Evolutionary conservation across 2,329 filamentous ascomycete species (phyloP), one percentile per base, ranked within the genome.

Genomic region (Harringtonia lauricola): DNA sequence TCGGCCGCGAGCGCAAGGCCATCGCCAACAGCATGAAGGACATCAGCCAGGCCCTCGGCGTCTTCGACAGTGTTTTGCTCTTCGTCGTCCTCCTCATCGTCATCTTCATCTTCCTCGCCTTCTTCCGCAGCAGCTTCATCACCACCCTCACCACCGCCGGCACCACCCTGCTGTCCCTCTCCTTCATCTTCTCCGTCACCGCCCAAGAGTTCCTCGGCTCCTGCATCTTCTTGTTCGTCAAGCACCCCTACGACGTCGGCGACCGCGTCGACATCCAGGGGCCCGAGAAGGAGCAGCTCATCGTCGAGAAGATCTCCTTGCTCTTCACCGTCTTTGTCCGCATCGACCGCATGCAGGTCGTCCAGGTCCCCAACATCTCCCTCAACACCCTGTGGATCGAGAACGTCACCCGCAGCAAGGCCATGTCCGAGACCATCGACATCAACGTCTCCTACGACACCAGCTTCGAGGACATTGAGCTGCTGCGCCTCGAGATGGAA

Each of bases 221-320:
- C 31, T 96, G 90, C 68, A 95, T 98, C 57, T 98, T 98, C 69
- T 69, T 98, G 2, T 98, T 98, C 56, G 87, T 96, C 68, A 98
- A 98, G 70, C 92, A 98, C 60, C 90, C 92, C 0, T 96, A 85
- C 60, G 92, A 98, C 59, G 88, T 96, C 19, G 89, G 90, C 48
- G 92, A 98, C 60, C 82, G 92, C 22, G 86, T 96, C 36, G 88
- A 95, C 55, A 83, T 96, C 50, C 66, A 60, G 42, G 71, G 70
- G 15, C 60, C 64, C 9, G 64, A 68, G 49, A 66, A 67, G 47
- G 72, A 81, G 51, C 72, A 79, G 53, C 79, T 94, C 53, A 71
- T 87, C 5, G 92, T 98, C 12, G 88, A 96, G 62, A 86, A 89
- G 59, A 96, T 96, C 54, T 95, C 89, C 3, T 74, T 98, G 26